phyloP scores from a whole-genome alignment of 2,329 filamentous ascomycete species.

The Pseudogymnoascus sp. region DNA sequence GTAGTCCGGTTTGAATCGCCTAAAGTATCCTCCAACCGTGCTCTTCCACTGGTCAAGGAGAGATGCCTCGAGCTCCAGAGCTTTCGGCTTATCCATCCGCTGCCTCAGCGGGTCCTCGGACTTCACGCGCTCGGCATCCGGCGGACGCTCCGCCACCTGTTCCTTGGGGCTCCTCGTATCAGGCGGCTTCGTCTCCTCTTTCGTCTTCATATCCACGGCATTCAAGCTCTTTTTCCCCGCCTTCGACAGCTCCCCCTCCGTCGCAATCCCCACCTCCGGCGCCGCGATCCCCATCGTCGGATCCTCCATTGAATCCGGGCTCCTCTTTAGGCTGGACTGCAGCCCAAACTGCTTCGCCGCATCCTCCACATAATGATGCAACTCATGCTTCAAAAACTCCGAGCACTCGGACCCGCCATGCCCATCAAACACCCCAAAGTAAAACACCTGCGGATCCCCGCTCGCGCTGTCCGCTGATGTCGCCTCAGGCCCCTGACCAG shows the following conservation, averaged over 20 bases:
- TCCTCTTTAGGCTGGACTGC: slow-evolving; percentile 59
- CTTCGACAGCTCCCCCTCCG: slow-evolving; percentile 24
- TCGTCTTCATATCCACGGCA: slow-evolving; percentile 42
- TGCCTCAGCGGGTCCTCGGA: slow-evolving; percentile 31
- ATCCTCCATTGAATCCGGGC: slow-evolving; percentile 21
- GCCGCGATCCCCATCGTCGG: slow-evolving; percentile 9
- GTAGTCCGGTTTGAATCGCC: slow-evolving; percentile 75
- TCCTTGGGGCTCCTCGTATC: slow-evolving; percentile 24
- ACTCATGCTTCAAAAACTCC: slow-evolving; percentile 70
- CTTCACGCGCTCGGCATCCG: slow-evolving; percentile 31
- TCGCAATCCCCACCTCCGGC: slow-evolving; percentile 15
- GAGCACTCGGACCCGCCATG: slow-evolving; percentile 89
- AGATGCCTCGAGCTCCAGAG: slow-evolving; percentile 59
- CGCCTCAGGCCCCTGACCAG: slow-evolving; percentile 40
- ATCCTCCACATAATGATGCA: slow-evolving; percentile 85
- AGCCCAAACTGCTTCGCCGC: slow-evolving; percentile 69
- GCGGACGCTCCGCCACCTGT: slow-evolving; percentile 30
- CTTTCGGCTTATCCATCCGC: slow-evolving; percentile 42
- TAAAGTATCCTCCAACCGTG: slow-evolving; percentile 88
- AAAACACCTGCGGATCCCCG: slow-evolving; percentile 93
- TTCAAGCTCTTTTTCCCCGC: slow-evolving; percentile 33
- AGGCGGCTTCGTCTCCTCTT: slow-evolving; percentile 31
- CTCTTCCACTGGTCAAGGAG: slow-evolving; percentile 72
- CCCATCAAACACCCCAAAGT: slow-evolving; percentile 94
- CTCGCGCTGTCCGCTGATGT: slow-evolving; percentile 67